Conservation (phyloP, 345 rosid genomes). For the Iberis pinnata region DNA sequence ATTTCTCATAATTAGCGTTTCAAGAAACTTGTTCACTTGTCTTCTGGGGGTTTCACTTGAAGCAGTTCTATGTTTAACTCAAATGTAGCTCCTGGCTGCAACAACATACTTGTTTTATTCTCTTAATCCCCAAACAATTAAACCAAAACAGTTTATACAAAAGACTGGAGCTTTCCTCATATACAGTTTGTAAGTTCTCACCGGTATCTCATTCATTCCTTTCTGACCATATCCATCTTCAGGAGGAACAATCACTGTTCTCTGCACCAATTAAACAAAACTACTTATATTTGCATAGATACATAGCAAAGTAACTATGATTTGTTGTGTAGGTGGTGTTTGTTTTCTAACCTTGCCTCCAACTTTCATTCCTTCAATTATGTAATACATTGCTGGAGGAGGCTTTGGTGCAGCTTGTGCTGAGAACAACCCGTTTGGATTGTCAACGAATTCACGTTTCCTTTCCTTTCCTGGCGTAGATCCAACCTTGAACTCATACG, state of each 20-base stretch:
- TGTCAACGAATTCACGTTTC: slow-evolving; percentile 80
- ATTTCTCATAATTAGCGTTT: too few relatives aligned
- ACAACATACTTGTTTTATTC: not conserved
- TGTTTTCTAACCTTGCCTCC: slow-evolving; percentile 65
- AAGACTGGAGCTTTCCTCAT: slow-evolving; percentile 34
- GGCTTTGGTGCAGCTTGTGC: slow-evolving; percentile 98
- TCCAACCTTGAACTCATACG: slow-evolving; percentile 84
- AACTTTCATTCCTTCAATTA: slow-evolving; percentile 75
- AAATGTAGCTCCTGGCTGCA: slow-evolving; percentile 79
- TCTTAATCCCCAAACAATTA: not conserved
- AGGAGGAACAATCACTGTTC: slow-evolving; percentile 77
- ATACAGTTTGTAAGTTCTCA: slow-evolving; percentile 36
- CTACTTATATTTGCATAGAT: too few relatives aligned
- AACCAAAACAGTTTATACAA: not conserved
- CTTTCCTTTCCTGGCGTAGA: slow-evolving; percentile 79
- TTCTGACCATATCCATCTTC: slow-evolving; percentile 77
- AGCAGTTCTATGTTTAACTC: slow-evolving; percentile 67
- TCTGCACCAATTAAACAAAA: too few relatives aligned
- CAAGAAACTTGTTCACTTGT: slow-evolving; percentile 25
- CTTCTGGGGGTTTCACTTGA: too few relatives aligned
- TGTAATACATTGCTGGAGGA: slow-evolving; percentile 77
- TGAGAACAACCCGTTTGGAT: slow-evolving; percentile 87
- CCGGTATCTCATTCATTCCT: slow-evolving; percentile 94
- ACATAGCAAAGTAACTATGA: too few relatives aligned
- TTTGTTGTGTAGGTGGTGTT: too few relatives aligned